phyloP scores from a whole-genome alignment of 2,329 filamentous ascomycete genomes.

The Daldinia sp. region DNA sequence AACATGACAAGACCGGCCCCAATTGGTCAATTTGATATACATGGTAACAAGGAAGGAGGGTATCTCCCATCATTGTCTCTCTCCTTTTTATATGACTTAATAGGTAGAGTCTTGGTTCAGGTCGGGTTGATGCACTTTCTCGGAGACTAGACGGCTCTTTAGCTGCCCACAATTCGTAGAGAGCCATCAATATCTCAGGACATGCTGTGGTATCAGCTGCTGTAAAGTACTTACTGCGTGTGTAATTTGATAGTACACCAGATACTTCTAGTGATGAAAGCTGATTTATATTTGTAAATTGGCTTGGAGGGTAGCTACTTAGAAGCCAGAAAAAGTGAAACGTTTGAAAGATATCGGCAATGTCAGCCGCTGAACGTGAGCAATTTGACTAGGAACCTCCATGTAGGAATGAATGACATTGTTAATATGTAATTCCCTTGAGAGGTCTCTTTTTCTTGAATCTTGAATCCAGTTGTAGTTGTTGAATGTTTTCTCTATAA shows the following conservation, averaged over 20 bases:
- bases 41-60: constrained; percentile 13
- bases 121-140: constrained; percentile 14
- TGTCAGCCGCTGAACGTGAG: constrained; percentile 5
- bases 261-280: not conserved
- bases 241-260: not conserved
- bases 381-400: not conserved
- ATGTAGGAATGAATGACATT: constrained; percentile 2
- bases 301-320: not conserved
- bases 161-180: not conserved
- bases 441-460: constrained; percentile 8
- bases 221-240: not conserved
- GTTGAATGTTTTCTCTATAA: constrained; percentile 8
- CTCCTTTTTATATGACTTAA: constrained; percentile 8
- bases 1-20: constrained; percentile 20
- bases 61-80: constrained; percentile 11
- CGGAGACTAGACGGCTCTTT: not conserved
- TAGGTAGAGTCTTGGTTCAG: constrained; percentile 6
- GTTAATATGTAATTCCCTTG: not conserved
- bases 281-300: constrained; percentile 7
- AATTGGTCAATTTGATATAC: constrained; percentile 21
- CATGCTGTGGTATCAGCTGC: not conserved
- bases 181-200: not conserved
- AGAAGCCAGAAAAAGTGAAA: constrained; percentile 3
- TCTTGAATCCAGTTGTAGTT: constrained; percentile 2
- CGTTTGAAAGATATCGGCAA: not conserved